phyloP scores from a whole-genome alignment of 73 alveolate species.

The Symbiodinium natans region DNA sequence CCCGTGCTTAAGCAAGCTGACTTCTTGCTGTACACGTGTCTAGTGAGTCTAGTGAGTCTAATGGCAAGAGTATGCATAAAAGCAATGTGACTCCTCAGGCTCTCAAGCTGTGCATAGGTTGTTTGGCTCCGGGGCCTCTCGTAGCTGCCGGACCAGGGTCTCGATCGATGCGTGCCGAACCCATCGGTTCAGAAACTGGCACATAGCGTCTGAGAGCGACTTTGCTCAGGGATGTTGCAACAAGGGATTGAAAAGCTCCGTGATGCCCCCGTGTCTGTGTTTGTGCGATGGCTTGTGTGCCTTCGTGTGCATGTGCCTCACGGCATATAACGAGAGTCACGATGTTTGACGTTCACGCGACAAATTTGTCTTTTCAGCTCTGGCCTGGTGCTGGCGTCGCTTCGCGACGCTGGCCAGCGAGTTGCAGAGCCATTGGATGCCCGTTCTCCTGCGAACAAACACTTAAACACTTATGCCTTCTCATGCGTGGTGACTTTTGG shows the following conservation, averaged over 20 bases:
- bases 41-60: too few species aligned
- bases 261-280: not conserved
- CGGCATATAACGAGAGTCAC: too few species aligned
- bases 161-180: conserved; percentile 53
- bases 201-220: not conserved
- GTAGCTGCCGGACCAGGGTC: not conserved
- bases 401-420: conserved; percentile 30
- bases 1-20: too few species aligned
- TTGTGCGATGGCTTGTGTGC: too few species aligned
- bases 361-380: too few species aligned
- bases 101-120: too few species aligned
- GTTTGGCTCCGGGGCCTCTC: too few species aligned
- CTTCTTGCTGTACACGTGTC: too few species aligned
- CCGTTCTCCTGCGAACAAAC: conserved; percentile 32
- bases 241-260: not conserved
- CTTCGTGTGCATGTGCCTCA: too few species aligned
- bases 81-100: too few species aligned
- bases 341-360: too few species aligned
- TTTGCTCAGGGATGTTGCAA: not conserved
- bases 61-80: too few species aligned
- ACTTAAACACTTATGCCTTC: not conserved
- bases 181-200: conserved; percentile 65
- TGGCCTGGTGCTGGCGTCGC: conserved; percentile 51
- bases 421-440: not conserved
- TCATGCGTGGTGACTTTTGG: not conserved